Conservation (phyloP, 257 asterid genomes). For the Marsdenia floribunda region DNA sequence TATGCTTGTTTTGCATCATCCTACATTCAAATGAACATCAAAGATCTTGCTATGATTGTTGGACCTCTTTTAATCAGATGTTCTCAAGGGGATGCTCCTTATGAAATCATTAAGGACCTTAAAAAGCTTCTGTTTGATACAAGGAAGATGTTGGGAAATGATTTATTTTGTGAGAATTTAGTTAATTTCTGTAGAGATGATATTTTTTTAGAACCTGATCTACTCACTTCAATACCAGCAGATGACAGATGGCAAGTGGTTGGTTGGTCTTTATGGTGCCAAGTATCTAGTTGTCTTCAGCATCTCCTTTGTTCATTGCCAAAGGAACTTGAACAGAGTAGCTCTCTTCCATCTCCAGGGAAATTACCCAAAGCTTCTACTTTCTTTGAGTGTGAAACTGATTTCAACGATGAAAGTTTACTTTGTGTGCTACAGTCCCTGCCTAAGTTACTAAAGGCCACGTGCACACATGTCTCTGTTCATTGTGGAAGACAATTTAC, state of each 20-base stretch:
- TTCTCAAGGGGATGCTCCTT: conserved; percentile 25
- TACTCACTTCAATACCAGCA: conserved; percentile 30
- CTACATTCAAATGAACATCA: conserved; percentile 58
- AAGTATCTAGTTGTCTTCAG: conserved; percentile 45
- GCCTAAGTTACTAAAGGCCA: conserved; percentile 37
- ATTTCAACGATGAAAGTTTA: conserved; percentile 27
- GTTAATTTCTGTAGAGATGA: conserved; percentile 27
- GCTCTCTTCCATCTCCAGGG: conserved; percentile 25
- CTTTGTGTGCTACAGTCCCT: conserved; percentile 23
- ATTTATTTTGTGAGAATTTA: conserved; percentile 31
- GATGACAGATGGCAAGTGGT: conserved; percentile 47
- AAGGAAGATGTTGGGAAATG: conserved; percentile 40
- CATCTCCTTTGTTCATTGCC: conserved; percentile 43
- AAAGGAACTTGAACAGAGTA: conserved; percentile 29
- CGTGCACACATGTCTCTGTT: conserved; percentile 49
- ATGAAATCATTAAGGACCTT: conserved; percentile 44
- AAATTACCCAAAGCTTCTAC: conserved; percentile 7
- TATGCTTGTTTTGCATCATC: conserved; percentile 59
- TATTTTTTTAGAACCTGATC: conserved; percentile 32
- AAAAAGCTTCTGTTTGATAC: conserved; percentile 38
- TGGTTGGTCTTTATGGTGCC: conserved; percentile 65
- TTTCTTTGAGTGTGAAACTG: conserved; percentile 22
- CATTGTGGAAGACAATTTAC: conserved; percentile 63
- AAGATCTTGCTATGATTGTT: conserved; percentile 44
- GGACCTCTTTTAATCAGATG: conserved; percentile 53